Percentiles rank a stretch among this genome's conserved stretches.
Conservation (phyloP, 805 yeast genomes). For the Yamadazyma takamatsuzukensis region DNA sequence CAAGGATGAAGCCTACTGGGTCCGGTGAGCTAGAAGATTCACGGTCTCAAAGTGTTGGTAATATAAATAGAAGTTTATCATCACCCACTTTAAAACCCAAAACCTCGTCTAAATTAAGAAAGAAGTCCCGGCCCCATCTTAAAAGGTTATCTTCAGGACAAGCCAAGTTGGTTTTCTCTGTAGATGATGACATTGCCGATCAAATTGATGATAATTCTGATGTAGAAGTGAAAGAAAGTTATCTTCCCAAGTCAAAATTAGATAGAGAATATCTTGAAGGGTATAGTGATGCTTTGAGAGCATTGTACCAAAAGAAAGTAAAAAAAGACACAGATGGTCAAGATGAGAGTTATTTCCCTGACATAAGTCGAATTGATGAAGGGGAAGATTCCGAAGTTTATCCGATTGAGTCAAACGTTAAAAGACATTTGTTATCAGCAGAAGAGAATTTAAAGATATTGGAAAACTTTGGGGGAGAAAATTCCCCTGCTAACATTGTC, state of each 20-base stretch:
- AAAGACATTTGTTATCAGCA: slow-evolving; percentile 16
- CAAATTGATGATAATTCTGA: slow-evolving; percentile 51
- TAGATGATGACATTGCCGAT: slow-evolving; percentile 79
- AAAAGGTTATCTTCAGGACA: slow-evolving; percentile 19
- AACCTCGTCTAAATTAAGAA: slow-evolving; percentile 11
- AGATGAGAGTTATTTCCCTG: slow-evolving; percentile 7
- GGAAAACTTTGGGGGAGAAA: slow-evolving; percentile 14
- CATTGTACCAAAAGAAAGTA: slow-evolving; percentile 22
- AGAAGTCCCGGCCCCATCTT: slow-evolving; percentile 29
- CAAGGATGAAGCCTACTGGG: background rate
- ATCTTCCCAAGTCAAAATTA: slow-evolving; percentile 9
- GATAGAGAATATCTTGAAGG: slow-evolving; percentile 60
- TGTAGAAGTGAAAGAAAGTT: slow-evolving; percentile 36
- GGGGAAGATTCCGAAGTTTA: slow-evolving; percentile 1
- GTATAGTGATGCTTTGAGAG: slow-evolving; percentile 62
- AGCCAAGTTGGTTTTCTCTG: slow-evolving; percentile 55
- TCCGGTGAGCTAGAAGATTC: slow-evolving; percentile 3
- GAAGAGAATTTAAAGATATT: slow-evolving; percentile 18
- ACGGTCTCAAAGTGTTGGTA: slow-evolving; percentile 6
- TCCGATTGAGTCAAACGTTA: slow-evolving; percentile 13
- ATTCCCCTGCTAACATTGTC: slow-evolving; percentile 7
- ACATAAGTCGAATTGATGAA: slow-evolving; percentile 5
- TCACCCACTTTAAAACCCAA: slow-evolving; percentile 15
- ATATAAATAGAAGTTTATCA: slow-evolving; percentile 3
- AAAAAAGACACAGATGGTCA: slow-evolving; percentile 5